Base-by-base conservation (phyloP, 257 asterid species). In the Plantago major region DNA sequence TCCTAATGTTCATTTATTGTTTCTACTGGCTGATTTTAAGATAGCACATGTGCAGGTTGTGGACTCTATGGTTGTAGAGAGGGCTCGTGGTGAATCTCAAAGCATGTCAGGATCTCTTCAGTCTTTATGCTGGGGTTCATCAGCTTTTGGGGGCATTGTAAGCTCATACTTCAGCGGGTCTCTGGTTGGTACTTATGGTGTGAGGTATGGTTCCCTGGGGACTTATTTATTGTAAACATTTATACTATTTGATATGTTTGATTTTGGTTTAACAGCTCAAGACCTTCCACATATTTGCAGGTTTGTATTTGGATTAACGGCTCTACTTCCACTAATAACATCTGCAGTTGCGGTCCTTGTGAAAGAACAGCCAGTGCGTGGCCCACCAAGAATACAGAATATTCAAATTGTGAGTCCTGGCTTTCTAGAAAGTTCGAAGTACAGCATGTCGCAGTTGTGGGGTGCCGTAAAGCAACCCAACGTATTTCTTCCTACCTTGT, bases 71-170 rank as follows among this genome's bases (percentile, higher is more conserved):
- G 96, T 93, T 68, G 97, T 89, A 38, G 97, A 89, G 77, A 85
- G 94, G 81, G 94, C 99, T 66, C 99, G 99, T 38, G 99, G 99
- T 30, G 99, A 93, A 77, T 93, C 97, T 55, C 99, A 93, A 61
- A 93, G 96, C 78, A 79, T 85, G 83, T 89, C 99, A 18, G 97
- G 97, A 62, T 93, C 99, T 57, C 96, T 93, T 69, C 97, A 93
- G 80, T 93, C 99, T 17, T 74, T 93, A 52, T 93, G 99, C 73
- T 93, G 99, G 99, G 97, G 99, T 46, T 93, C 99, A 13, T 89
- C 99, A 37, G 97, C 99, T 66, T 85, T 89, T 66, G 97, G 99
- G 16, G 88, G 95, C 53, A 87, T 93, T n/a, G 84, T 93, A 10
- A 93, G 99, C 75, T 82, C 99, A 53, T 93, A 89, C 81, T 93